Base-by-base conservation (phyloP, 176 grass and related monocot genomes). In the Dactylis glomerata region DNA sequence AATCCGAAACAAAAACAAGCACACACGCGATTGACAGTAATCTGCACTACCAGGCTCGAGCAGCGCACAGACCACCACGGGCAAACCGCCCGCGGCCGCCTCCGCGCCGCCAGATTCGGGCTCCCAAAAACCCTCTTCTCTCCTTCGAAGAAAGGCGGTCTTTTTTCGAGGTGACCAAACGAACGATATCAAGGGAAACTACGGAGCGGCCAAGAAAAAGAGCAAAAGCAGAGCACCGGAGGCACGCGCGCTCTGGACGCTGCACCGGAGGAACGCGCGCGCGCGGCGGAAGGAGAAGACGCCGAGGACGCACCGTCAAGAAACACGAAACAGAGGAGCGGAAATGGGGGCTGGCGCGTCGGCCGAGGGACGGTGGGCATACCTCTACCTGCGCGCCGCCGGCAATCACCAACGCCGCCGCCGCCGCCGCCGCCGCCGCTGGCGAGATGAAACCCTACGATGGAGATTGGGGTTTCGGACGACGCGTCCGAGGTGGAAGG, bases 161-260 rank as follows among this genome's bases (percentile, higher is more conserved):
- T 41, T 54, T 40, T 28, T 45, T 42, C 41, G 0, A 1, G 1
- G n/a, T 56, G 42, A 23, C 27, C 20, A 36, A 36, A 68, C 6
- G 42, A 65, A 67, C 26, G 20, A 65, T 3, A 19, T 22, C 16
- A 34, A 30, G 59, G 5, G 23, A 22, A 13, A 79, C 55, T 7
- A 27, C 1, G 4, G 3, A 2, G 22, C 71, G 58, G 15, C 20
- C 76, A 36, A 46, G 54, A 50, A 34, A 66, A 86, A 76, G n/a
- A n/a, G n/a, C n/a, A n/a, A n/a, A n/a, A 78, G 64, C 75, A 85
- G 68, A 71, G 66, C 66, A 69, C n/a, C n/a, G n/a, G n/a, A 45
- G 68, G 23, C n/a, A 63, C 10, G 11, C 24, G 55, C 55, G n/a
- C 15, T 16, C 62, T n/a, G n/a, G 63, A 9, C 64, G 38, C n/a